phyloP scores from a whole-genome alignment of 495 filamentous ascomycete genomes.

The Parmelia sp. region DNA sequence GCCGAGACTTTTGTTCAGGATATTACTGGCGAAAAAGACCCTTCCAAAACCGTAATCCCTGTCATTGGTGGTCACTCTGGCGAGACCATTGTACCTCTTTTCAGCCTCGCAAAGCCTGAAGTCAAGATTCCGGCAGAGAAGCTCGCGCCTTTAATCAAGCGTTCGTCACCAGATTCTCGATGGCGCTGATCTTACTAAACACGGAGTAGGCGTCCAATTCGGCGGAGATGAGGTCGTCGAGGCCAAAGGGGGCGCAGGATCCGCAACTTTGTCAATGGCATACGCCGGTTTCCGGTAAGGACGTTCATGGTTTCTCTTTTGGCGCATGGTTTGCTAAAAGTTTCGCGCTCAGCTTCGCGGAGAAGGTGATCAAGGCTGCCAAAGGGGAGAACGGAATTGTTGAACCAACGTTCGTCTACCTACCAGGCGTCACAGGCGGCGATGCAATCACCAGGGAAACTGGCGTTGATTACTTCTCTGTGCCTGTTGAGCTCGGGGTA shows the following conservation, averaged over 20 bases:
- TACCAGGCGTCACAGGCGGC: constrained; percentile 82
- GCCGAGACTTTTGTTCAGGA: constrained; percentile 93
- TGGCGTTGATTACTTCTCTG: constrained; percentile 91
- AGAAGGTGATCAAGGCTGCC: constrained; percentile 81
- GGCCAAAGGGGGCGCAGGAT: constrained; percentile 93
- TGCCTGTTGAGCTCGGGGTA: constrained; percentile 91
- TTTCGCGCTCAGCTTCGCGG: constrained; percentile 62
- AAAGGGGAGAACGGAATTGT: constrained; percentile 86
- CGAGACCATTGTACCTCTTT: constrained; percentile 94
- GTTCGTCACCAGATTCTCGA: constrained; percentile 40
- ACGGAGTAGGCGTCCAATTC: constrained; percentile 71
- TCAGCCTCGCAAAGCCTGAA: constrained; percentile 77
- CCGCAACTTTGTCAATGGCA: constrained; percentile 95
- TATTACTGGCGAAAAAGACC: constrained; percentile 73
- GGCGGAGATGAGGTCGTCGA: constrained; percentile 98
- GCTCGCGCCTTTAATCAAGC: constrained; percentile 78
- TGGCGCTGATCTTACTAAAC: constrained; percentile 10
- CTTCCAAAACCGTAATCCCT: constrained; percentile 73
- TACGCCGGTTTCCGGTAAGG: constrained; percentile 85
- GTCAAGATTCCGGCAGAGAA: constrained; percentile 81
- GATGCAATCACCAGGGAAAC: constrained; percentile 72
- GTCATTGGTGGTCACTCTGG: constrained; percentile 97
- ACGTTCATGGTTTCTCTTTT: constrained; percentile 2
- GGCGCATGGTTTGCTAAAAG: constrained; percentile 26
- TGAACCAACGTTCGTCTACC: constrained; percentile 91